Percentiles rank a stretch among this genome's conserved stretches.
phyloP scores from a whole-genome alignment of 768 basidiomycete genomes.

The Stropharia rugosoannulata region DNA sequence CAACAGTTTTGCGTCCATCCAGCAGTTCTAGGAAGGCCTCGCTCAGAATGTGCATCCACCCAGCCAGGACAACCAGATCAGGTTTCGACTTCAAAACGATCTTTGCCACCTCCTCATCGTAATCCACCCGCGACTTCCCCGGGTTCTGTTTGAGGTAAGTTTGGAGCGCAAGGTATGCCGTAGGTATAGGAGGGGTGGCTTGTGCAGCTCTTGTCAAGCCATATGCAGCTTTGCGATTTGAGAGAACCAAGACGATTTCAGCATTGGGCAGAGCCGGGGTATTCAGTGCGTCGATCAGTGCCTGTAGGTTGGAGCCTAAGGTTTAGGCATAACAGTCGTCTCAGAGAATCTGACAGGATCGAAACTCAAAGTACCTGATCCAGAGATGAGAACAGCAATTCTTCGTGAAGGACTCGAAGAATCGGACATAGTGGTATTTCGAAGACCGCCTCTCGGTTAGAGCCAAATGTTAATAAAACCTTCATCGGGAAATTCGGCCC shows the following conservation, averaged over 20 bases:
- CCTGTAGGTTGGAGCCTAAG: constrained; percentile 93
- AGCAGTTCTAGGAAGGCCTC: constrained; percentile 76
- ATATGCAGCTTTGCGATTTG: constrained; percentile 89
- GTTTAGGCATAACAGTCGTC: constrained; percentile 12
- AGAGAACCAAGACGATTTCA: constrained; percentile 78
- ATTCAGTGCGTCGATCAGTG: constrained; percentile 85
- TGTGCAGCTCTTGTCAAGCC: constrained; percentile 80
- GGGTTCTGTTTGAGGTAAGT: constrained; percentile 77
- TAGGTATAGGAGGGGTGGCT: constrained; percentile 76
- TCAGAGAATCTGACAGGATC: not conserved
- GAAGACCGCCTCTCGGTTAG: not conserved
- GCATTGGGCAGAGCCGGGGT: constrained; percentile 73
- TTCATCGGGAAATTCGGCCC: not conserved
- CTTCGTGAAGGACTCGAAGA: constrained; percentile 20
- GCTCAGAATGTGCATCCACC: constrained; percentile 97
- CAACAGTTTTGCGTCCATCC: constrained; percentile 36
- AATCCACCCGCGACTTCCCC: constrained; percentile 75
- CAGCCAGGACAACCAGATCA: constrained; percentile 91
- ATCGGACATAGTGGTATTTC: constrained; percentile 13
- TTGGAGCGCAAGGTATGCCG: constrained; percentile 80
- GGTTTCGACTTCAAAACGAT: constrained; percentile 64
- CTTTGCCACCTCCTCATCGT: constrained; percentile 79
- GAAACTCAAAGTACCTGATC: constrained; percentile 42
- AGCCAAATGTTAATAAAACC: not conserved
- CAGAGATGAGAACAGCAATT: constrained; percentile 50